Evolutionary conservation across 1,284 basidiomycete species (phyloP).

Genomic region (Trametes sp.): DNA sequence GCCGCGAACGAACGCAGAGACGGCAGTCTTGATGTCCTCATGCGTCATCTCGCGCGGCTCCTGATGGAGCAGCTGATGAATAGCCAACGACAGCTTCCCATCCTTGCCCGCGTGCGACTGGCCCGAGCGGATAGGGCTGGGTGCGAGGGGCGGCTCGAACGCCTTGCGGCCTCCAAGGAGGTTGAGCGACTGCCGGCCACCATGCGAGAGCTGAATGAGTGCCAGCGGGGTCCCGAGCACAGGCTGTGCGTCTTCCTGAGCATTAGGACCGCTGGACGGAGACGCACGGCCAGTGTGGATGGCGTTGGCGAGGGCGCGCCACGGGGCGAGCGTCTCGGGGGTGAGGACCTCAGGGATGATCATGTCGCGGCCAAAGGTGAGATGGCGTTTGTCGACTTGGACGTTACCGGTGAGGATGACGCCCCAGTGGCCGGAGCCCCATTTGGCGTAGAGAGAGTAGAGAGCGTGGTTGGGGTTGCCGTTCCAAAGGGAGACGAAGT

Average conservation of each 20-base stretch:
- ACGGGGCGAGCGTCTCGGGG: slow-evolving; percentile 57
- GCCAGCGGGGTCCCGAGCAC: slow-evolving; percentile 48
- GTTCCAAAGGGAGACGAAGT: slow-evolving; percentile 72
- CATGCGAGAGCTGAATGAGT: slow-evolving; percentile 87
- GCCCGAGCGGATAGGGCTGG: slow-evolving; percentile 72
- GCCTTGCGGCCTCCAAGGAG: slow-evolving; percentile 71
- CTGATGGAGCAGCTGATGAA: slow-evolving; percentile 68
- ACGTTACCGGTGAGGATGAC: slow-evolving; percentile 93
- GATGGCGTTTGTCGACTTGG: slow-evolving; percentile 75
- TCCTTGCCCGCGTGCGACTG: slow-evolving; percentile 11
- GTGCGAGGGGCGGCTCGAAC: slow-evolving; percentile 72
- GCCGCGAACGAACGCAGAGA: slow-evolving; percentile 74
- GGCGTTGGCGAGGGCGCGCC: slow-evolving; percentile 54
- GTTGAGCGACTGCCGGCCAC: slow-evolving; percentile 86
- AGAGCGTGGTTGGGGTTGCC: slow-evolving; percentile 77
- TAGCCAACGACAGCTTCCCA: slow-evolving; percentile 43
- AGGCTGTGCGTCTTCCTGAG: neutral
- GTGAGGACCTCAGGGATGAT: slow-evolving; percentile 59
- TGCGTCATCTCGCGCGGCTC: slow-evolving; percentile 68
- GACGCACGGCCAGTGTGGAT: slow-evolving; percentile 51
- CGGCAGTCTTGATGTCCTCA: slow-evolving; percentile 67
- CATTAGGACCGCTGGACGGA: slow-evolving; percentile 1
- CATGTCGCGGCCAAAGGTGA: slow-evolving; percentile 86
- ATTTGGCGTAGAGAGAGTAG: slow-evolving; percentile 74
- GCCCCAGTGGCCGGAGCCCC: slow-evolving; percentile 86